Evolutionary conservation across 1,139 yeast genomes (phyloP).

Genomic region (Kazachstania sp.): DNA sequence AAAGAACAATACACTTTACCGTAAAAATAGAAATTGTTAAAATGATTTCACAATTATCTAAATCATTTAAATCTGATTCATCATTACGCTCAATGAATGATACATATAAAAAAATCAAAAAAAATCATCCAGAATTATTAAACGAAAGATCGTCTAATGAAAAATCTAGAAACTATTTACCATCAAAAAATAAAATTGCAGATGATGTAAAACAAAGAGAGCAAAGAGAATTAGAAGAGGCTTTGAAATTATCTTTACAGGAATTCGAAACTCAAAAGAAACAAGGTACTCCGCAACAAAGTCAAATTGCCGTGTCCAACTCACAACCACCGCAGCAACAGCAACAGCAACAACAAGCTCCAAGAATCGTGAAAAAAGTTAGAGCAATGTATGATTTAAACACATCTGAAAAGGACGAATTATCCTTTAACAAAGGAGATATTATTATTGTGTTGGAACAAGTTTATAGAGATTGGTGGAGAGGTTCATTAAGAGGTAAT

Average conservation of each 20-base stretch:
- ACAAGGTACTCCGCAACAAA: slow-evolving; percentile 3
- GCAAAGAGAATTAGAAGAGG: slow-evolving; percentile 75
- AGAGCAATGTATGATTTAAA: slow-evolving; percentile 77
- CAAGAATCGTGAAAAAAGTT: slow-evolving; percentile 51
- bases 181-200: slow-evolving; percentile 48
- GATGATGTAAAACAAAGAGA: slow-evolving; percentile 47
- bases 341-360: slow-evolving; percentile 4
- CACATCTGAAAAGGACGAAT: slow-evolving; percentile 62
- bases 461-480: slow-evolving; percentile 93
- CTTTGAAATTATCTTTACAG: slow-evolving; percentile 64
- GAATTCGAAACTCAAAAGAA: slow-evolving; percentile 37
- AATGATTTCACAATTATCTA: slow-evolving; percentile 55
- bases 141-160: not conserved
- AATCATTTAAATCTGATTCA: slow-evolving; percentile 58
- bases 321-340: slow-evolving; percentile 7
- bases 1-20: slow-evolving; percentile 50
- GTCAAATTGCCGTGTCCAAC: slow-evolving; percentile 5
- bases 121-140: slow-evolving; percentile 38
- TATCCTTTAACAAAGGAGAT: slow-evolving; percentile 67
- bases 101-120: slow-evolving; percentile 42
- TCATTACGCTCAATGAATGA: slow-evolving; percentile 63
- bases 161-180: slow-evolving; percentile 43
- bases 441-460: slow-evolving; percentile 77
- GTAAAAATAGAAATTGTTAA: slow-evolving; percentile 63
- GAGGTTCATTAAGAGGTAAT: slow-evolving; percentile 73